Evolutionary conservation across 257 asterid genomes (phyloP), one percentile per base, ranked within the genome.

Genomic region (Nicotiana tabacum): DNA sequence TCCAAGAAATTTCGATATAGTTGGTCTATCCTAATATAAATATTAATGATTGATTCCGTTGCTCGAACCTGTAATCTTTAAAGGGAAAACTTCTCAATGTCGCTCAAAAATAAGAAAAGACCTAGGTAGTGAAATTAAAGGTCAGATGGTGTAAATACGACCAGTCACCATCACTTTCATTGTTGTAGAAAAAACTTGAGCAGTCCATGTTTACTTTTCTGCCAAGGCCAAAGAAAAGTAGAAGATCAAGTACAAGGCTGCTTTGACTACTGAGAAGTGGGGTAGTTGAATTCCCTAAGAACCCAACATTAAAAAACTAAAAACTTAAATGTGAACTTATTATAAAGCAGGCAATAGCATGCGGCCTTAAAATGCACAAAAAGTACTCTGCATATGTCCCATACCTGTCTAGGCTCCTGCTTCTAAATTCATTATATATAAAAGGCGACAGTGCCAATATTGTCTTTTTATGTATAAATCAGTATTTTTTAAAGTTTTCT

Each of bases 261-360:
- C 69, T 85, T 83, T 85, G 87, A 87, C 85, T 79, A 66, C 17
- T 51, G 13, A 77, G 12, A 37, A 76, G 86, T 72, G 83, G 83
- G 85, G 90, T 43, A 8, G 85, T 56, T 77, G 83, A 84, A 76
- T 51, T 51, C 46, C 64, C 9, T 27, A 46, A 72, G 43, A 77
- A 51, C 72, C 80, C 70, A 78, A 83, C 64, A 86, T 58, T 66
- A 78, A 74, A 83, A 85, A 84, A 56, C 53, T 83, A 85, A 51
- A 24, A 62, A 30, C 82, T 3, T 51, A 51, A 76, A 76, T 76
- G 64, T 76, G 64, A 76, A 76, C 16, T 51, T 51, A 51, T 27
- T 51, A 51, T 21, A 21, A 39, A 70, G 29, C 18, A 70, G 58
- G 24, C 58, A 69, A 39, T 21, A 74, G 24, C 62, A 29, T 76